Percentiles rank a stretch among this genome's conserved stretches.
Conservation (phyloP, 768 basidiomycete species). For the Termitomyces sp. region DNA sequence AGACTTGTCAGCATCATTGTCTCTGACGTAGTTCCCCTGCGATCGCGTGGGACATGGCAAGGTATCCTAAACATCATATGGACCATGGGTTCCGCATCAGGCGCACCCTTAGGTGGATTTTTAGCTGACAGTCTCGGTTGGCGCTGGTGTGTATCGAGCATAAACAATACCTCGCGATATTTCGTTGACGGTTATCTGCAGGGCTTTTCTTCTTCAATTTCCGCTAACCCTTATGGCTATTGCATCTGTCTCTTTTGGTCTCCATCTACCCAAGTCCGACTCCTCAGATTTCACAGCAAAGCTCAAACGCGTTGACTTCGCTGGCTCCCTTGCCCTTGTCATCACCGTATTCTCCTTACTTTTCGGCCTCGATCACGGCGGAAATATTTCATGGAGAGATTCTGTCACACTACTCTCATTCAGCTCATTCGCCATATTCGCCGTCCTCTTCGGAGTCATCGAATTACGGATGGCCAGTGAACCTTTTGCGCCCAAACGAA, state of each 20-base stretch:
- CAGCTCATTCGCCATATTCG: conserved; percentile 25
- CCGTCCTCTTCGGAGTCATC: conserved; percentile 35
- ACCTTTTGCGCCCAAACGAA: conserved; percentile 53
- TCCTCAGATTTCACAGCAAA: conserved; percentile 41
- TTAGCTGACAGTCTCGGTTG: conserved; percentile 62
- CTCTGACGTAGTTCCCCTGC: conserved; percentile 59
- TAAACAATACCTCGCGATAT: neutral
- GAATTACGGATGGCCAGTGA: conserved; percentile 50
- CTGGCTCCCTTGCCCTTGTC: conserved; percentile 52
- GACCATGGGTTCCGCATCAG: conserved; percentile 50
- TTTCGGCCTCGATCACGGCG: conserved; percentile 50
- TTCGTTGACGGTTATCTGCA: conserved; percentile 10
- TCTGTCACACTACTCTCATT: conserved; percentile 31
- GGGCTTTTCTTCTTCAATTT: conserved; percentile 58
- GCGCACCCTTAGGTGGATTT: conserved; percentile 61
- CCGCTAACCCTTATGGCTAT: conserved; percentile 53
- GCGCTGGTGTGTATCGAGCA: conserved; percentile 43
- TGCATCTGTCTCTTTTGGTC: conserved; percentile 43
- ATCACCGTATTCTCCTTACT: conserved; percentile 53
- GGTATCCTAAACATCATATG: conserved; percentile 59
- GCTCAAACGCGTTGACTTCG: conserved; percentile 58
- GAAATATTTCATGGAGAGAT: conserved; percentile 44
- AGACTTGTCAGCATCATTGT: conserved; percentile 62
- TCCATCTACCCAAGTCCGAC: conserved; percentile 45
- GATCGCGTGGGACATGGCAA: conserved; percentile 68